A percentile compares a stretch with the other conserved stretches of the same genome.
Conservation (phyloP, 164 flowering plant genomes). For the Aristolochia fimbriata region DNA sequence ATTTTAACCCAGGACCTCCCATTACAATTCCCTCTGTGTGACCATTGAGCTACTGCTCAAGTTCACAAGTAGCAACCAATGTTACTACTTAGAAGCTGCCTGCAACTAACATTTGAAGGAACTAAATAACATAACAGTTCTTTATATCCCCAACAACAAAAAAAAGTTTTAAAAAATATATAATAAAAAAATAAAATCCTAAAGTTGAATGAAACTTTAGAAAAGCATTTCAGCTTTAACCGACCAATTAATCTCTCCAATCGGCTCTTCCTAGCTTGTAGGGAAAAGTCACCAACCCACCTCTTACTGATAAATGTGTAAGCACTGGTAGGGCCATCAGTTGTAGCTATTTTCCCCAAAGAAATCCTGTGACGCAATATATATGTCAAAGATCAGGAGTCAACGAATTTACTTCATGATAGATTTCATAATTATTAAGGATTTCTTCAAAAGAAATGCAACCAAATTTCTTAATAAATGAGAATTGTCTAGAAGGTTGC, state of each 20-base stretch:
- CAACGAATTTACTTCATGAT: conserved; percentile 17
- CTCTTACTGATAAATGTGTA: conserved; percentile 76
- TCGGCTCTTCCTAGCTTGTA: conserved; percentile 9
- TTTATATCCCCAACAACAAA: no score
- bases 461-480: neutral
- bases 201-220: no score
- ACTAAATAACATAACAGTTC: no score
- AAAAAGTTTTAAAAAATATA: no score
- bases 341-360: conserved; percentile 89
- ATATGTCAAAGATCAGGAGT: conserved; percentile 44
- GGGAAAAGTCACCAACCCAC: conserved; percentile 86
- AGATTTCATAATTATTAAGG: conserved; percentile 15
- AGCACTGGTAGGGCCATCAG: conserved; percentile 79
- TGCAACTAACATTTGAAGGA: no score
- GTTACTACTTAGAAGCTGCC: no score
- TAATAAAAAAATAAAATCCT: no score
- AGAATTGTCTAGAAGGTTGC: no score
- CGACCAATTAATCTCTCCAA: neutral
- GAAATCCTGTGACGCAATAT: conserved; percentile 87
- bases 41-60: no score
- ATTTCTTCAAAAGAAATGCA: conserved; percentile 12
- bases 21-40: no score
- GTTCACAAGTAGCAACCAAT: no score
- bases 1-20: no score
- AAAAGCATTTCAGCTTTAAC: neutral